Evolutionary conservation across 2,329 filamentous ascomycete genomes (phyloP), one percentile per base, ranked within the genome.

Genomic region (Aspergillus sp.): DNA sequence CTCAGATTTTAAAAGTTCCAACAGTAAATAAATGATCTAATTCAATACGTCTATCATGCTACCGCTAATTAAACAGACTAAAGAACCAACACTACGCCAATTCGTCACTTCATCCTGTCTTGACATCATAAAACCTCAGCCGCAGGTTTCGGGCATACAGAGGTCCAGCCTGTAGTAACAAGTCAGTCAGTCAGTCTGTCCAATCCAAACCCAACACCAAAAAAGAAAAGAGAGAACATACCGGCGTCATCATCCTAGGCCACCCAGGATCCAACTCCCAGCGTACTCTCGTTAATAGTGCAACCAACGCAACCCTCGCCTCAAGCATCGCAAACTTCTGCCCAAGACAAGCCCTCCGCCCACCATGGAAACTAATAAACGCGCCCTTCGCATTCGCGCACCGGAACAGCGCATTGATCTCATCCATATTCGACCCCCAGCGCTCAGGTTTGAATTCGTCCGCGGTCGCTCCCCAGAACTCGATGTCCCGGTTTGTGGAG

Each of bases 361-460:
- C 25, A 12, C 25, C 25, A 35, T 33, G 25, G 12, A 48, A 48
- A 12, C 25, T 33, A 12, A 48, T 48, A 4, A 35, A 48, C 2
- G 14, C n/a, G n/a, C 45, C 45, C 25, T 48, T 48, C 1, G 25
- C 25, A 35, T 35, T 48, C 25, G 25, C 25, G 25, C 15, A 14
- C 6, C 45, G 15, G 1, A 35, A 35, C 2, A n/a, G 2, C 5
- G 45, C 25, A 17, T 40, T 27, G 7, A 51, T 51, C 2, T 40
- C 35, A 9, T 41, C 35, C 14, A 40, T n/a, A 6, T n/a, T 74
- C 70, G n/a, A 73, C 64, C 63, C 63, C 63, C 77, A 80, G 12
- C 77, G 72, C 12, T 64, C 64, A 1, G 77, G 77, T 11, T 62
- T 69, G 62, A 79, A 79, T 2, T 68, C 61, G 14, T 76, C 68